Evolutionary conservation across 345 rosid genomes (phyloP).

Genomic region (Eucalyptus viminalis): DNA sequence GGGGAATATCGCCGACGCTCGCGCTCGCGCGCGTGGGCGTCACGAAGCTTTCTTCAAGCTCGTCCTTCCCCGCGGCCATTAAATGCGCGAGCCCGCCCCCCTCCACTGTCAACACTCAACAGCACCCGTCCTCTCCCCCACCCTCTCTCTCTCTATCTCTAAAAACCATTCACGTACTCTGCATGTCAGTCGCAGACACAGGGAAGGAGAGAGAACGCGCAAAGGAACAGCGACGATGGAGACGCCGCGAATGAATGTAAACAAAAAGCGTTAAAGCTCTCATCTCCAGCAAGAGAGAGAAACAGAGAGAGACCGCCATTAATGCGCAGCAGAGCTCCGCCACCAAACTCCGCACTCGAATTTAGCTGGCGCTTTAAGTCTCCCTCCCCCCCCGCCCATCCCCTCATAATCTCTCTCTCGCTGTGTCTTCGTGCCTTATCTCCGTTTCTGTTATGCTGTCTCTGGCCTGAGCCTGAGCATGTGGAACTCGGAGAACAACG

Average conservation of each 20-base stretch:
- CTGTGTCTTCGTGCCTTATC: background rate
- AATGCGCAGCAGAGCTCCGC: slow-evolving; percentile 41
- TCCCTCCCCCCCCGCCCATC: background rate
- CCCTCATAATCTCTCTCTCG: background rate
- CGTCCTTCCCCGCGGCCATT: slow-evolving; percentile 53
- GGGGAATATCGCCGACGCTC: background rate
- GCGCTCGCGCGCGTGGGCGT: background rate
- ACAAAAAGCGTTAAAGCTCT: background rate
- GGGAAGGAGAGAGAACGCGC: background rate
- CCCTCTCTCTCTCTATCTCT: background rate
- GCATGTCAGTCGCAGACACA: background rate
- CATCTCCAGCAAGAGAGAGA: background rate
- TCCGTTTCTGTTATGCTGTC: background rate
- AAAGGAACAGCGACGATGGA: background rate
- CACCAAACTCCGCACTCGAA: slow-evolving; percentile 8
- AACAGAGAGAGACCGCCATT: slow-evolving; percentile 7
- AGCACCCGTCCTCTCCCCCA: background rate
- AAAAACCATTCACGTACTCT: background rate
- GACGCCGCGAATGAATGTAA: background rate
- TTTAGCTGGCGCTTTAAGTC: background rate
- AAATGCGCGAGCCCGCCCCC: background rate
- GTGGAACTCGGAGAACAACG: slow-evolving; percentile 88
- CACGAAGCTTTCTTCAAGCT: background rate
- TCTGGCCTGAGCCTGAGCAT: background rate
- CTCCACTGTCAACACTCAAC: background rate